phyloP scores from a whole-genome alignment of 2,329 filamentous ascomycete species.

The Diaporthe amygdali region DNA sequence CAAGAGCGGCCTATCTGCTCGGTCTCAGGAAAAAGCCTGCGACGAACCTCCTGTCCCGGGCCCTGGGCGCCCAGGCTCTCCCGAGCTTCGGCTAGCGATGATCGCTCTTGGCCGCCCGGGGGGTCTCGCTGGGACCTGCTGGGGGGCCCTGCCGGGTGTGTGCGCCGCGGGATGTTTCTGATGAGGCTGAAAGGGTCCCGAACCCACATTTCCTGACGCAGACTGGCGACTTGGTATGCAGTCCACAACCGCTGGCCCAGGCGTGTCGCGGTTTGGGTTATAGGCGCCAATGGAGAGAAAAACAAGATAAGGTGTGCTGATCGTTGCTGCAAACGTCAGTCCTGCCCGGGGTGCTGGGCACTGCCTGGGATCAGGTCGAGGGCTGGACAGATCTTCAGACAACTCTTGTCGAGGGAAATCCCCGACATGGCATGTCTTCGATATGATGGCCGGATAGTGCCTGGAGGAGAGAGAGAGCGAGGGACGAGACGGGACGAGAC shows the following conservation, averaged over 20 bases:
- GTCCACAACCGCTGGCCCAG: too few species aligned
- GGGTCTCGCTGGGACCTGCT: neutral
- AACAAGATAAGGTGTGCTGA: conserved; percentile 5
- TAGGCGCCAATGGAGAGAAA: neutral
- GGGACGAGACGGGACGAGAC: neutral
- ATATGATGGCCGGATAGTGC: neutral
- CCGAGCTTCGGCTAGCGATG: conserved; percentile 8
- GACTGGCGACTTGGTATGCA: neutral
- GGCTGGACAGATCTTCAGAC: conserved; percentile 5
- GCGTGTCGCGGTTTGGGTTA: too few species aligned
- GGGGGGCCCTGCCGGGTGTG: neutral
- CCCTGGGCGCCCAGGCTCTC: conserved; percentile 3
- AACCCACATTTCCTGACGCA: conserved; percentile 10
- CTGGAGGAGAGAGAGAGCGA: too few species aligned
- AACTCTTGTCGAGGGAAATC: conserved; percentile 1
- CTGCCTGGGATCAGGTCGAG: neutral
- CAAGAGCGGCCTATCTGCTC: neutral
- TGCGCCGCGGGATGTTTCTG: neutral
- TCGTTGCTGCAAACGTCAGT: neutral
- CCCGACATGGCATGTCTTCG: neutral
- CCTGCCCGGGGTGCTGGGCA: neutral
- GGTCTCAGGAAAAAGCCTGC: neutral
- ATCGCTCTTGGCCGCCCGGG: conserved; percentile 7
- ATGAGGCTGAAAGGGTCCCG: neutral
- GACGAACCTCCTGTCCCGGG: conserved; percentile 10